These are phyloP conservation scores for Solanum chaucha DNA, from an alignment of 257 asterid species.

Conservation along the genomic window DNA sequence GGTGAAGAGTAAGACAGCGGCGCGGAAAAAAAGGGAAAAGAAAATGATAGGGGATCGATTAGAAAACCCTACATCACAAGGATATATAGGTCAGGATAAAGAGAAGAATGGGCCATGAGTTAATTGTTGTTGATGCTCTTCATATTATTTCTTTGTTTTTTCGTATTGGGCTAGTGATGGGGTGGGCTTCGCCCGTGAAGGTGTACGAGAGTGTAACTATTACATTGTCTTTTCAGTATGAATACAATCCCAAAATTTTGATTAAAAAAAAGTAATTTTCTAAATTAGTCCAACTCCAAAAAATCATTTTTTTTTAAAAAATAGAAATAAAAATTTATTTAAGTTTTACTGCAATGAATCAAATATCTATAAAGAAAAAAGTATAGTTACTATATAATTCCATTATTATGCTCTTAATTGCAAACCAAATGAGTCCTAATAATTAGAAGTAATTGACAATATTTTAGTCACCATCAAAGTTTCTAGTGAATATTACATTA, in stretches of 20 bases:
- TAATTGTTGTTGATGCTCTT: no score
- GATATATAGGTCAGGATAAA: neutral
- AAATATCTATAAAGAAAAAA: neutral
- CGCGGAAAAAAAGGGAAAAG: neutral
- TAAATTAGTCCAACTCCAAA: neutral
- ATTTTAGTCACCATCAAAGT: neutral
- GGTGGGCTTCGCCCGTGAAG: no score
- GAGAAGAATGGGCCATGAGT: neutral
- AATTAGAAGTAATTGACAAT: neutral
- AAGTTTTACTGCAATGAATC: neutral
- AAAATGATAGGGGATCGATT: neutral
- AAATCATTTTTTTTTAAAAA: rapidly evolving
- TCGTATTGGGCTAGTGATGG: no score
- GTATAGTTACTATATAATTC: neutral
- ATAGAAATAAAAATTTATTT: no score
- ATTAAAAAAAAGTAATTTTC: no score
- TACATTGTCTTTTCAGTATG: no score
- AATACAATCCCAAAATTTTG: no score
- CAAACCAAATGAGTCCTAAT: neutral
- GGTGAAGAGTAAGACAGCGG: neutral
- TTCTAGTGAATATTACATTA: neutral
- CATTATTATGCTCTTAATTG: neutral
- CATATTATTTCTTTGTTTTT: no score
- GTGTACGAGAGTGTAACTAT: no score
- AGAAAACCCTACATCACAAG: neutral